Percentiles rank a stretch among this genome's conserved stretches.
Conservation (phyloP, 192 early-diverging fungal genomes). For the Coemansia umbellata region DNA sequence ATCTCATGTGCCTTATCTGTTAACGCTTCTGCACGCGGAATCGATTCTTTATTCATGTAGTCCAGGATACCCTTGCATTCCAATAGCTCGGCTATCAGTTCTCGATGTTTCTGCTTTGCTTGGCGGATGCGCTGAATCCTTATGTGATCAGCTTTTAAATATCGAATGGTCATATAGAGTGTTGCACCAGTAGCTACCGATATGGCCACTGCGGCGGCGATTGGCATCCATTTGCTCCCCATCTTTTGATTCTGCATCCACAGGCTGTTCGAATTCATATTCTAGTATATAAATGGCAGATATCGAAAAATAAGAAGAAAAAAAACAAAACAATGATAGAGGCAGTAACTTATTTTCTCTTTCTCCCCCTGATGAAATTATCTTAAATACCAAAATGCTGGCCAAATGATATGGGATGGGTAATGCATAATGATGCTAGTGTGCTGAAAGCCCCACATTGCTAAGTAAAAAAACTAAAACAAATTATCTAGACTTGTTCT, state of each 20-base stretch:
- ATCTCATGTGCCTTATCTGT: slow-evolving; percentile 1
- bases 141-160: slow-evolving; percentile 23
- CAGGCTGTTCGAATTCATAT: background rate
- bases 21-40: slow-evolving; percentile 15
- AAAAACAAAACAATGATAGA: too few relatives aligned
- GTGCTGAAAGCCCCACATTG: too few relatives aligned
- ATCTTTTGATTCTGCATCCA: background rate
- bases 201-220: slow-evolving; percentile 8
- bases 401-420: too few relatives aligned
- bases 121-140: slow-evolving; percentile 17
- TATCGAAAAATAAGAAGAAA: too few relatives aligned
- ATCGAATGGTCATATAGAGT: slow-evolving; percentile 14
- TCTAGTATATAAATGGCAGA: too few relatives aligned
- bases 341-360: too few relatives aligned
- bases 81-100: slow-evolving; percentile 23
- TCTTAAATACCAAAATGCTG: too few relatives aligned
- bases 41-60: slow-evolving; percentile 21
- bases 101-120: slow-evolving; percentile 27
- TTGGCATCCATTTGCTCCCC: slow-evolving; percentile 3
- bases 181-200: slow-evolving; percentile 17
- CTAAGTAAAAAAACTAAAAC: too few relatives aligned
- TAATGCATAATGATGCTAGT: too few relatives aligned
- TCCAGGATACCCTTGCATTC: slow-evolving; percentile 35
- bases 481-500: too few relatives aligned
- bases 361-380: too few relatives aligned